phyloP scores from a whole-genome alignment of 2,329 filamentous ascomycete species.

The Coleophoma crateriformis region DNA sequence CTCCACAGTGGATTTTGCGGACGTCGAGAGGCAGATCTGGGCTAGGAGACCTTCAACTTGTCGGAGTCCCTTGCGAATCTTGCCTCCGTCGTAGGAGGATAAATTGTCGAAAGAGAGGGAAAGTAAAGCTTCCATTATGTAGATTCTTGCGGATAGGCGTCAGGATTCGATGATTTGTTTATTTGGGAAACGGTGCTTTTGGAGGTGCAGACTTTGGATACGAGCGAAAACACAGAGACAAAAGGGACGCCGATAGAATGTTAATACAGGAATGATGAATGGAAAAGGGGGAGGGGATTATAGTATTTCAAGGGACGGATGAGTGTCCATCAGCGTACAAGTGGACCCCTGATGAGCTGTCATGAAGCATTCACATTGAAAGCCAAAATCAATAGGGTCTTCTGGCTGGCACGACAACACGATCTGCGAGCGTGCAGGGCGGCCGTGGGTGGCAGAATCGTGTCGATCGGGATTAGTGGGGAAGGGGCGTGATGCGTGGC shows the following conservation, averaged over 20 bases:
- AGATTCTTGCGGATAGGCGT: conserved; percentile 8
- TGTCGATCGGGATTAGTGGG: too few species aligned
- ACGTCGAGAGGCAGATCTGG: conserved; percentile 78
- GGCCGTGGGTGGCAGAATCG: too few species aligned
- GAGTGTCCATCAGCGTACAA: too few species aligned
- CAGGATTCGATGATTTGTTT: background rate
- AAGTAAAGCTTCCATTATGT: conserved; percentile 79
- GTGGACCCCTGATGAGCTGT: too few species aligned
- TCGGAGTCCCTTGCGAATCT: conserved; percentile 88
- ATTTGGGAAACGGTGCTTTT: conserved; percentile 5
- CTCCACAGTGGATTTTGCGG: conserved; percentile 15
- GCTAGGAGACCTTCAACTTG: conserved; percentile 92
- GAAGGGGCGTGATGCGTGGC: too few species aligned
- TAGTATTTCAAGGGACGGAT: background rate
- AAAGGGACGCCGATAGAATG: conserved; percentile 9
- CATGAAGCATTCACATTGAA: background rate
- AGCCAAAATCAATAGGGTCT: background rate
- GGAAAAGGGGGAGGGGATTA: conserved; percentile 6
- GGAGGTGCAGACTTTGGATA: background rate
- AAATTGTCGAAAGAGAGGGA: conserved; percentile 95
- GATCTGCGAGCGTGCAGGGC: too few species aligned
- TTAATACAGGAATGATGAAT: conserved; percentile 16
- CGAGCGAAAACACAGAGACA: conserved; percentile 4
- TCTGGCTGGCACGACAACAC: too few species aligned
- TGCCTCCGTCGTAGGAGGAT: conserved; percentile 82